These are phyloP conservation scores for Monilinia aucupariae DNA, from an alignment of 2,329 filamentous ascomycete genomes.

Conservation along the genomic window DNA sequence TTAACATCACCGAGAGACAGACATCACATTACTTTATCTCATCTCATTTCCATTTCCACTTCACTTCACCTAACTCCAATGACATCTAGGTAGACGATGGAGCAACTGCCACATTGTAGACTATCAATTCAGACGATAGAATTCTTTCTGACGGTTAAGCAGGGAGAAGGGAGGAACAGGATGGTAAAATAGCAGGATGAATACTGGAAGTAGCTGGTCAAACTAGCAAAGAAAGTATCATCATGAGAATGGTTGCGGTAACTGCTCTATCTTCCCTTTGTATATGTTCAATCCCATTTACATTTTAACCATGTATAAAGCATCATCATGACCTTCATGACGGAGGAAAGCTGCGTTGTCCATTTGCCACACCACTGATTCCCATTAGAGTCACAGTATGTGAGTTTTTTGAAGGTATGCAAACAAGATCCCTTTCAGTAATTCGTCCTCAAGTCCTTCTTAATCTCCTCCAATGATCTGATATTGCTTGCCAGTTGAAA, in stretches of 20 bases:
- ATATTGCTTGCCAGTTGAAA: neutral
- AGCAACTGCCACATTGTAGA: neutral
- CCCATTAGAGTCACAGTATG: neutral
- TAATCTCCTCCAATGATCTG: neutral
- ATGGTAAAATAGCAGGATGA: neutral
- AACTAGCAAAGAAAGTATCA: neutral
- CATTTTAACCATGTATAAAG: neutral
- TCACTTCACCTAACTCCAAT: neutral
- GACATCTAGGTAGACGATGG: neutral
- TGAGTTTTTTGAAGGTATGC: neutral
- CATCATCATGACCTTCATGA: neutral
- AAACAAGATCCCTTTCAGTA: neutral
- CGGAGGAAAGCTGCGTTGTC: neutral
- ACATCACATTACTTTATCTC: neutral
- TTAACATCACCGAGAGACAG: neutral
- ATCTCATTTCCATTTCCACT: neutral
- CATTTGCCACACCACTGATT: neutral
- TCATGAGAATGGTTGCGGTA: neutral
- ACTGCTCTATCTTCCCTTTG: neutral
- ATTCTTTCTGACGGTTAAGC: neutral
- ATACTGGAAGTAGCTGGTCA: neutral
- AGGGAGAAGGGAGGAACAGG: neutral
- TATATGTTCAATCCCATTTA: neutral
- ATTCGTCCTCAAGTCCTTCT: no score
- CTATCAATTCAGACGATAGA: neutral